These are phyloP conservation scores for Serpula lacrymans DNA, from an alignment of 768 basidiomycete genomes.

Conservation along the genomic window DNA sequence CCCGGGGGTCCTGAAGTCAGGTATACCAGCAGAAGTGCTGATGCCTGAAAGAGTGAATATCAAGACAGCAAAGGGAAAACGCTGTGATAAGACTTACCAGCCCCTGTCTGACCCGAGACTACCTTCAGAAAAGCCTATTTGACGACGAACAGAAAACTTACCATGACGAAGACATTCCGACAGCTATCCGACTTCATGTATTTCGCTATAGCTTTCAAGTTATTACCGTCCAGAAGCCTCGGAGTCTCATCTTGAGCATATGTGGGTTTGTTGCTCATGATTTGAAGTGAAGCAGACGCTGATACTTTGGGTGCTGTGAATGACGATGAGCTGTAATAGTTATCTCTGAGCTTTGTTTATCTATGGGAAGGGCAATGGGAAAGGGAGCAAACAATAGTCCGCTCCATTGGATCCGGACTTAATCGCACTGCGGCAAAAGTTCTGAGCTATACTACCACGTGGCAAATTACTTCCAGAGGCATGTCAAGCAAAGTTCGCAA, in stretches of 20 bases:
- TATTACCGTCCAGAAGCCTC: slow-evolving; percentile 30
- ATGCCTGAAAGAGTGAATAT: slow-evolving; percentile 43
- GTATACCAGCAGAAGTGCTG: slow-evolving; percentile 80
- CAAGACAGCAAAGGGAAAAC: neutral
- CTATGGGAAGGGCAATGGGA: no score
- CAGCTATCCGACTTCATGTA: slow-evolving; percentile 70
- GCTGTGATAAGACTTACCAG: slow-evolving; percentile 43
- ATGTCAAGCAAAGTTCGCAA: no score
- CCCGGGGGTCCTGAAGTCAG: slow-evolving; percentile 84
- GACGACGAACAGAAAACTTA: slow-evolving; percentile 21
- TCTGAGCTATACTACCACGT: no score
- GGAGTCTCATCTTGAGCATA: slow-evolving; percentile 6
- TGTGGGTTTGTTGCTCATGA: neutral
- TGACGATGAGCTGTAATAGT: neutral
- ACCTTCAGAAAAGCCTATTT: neutral
- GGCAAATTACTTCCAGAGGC: no score
- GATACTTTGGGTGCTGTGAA: neutral
- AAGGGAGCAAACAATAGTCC: no score
- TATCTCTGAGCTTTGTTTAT: no score
- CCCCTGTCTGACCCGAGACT: slow-evolving; percentile 52
- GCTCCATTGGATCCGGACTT: no score
- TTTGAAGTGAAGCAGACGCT: neutral
- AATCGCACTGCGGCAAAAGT: no score
- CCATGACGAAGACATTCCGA: slow-evolving; percentile 72
- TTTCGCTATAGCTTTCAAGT: slow-evolving; percentile 49